Conservation (phyloP, 208 protist species). For the Acanthamoeba polyphaga region DNA sequence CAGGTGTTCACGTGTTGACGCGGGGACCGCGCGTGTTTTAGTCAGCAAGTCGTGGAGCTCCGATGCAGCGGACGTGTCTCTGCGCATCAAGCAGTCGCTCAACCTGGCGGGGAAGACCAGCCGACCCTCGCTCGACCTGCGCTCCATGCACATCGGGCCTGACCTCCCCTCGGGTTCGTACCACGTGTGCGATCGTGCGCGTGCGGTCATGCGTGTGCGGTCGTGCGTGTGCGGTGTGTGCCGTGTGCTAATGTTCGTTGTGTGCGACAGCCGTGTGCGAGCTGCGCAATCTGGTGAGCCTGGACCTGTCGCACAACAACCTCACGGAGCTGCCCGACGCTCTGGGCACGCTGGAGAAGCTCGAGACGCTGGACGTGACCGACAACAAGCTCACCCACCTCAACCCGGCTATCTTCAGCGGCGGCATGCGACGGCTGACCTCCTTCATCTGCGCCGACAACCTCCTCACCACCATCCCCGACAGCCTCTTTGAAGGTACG, state of each 20-base stretch:
- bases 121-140: constrained; percentile 51
- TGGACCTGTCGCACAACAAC: constrained; percentile 66
- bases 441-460: constrained; percentile 35
- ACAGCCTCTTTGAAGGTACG: background rate
- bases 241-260: background rate
- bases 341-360: background rate
- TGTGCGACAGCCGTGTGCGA: constrained; percentile 30
- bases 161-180: background rate
- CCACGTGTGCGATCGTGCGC: background rate
- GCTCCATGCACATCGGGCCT: constrained; percentile 30
- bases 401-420: background rate
- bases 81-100: constrained; percentile 60
- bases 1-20: background rate
- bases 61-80: background rate
- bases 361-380: constrained; percentile 54
- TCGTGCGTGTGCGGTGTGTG: background rate
- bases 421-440: background rate
- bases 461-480: constrained; percentile 6
- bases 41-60: background rate
- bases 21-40: background rate
- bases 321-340: constrained; percentile 28
- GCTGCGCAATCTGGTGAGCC: constrained; percentile 25
- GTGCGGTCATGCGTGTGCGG: background rate
- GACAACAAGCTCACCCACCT: constrained; percentile 55
- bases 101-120: constrained; percentile 1